These are phyloP conservation scores for Gelatoporia subvermispora DNA, from an alignment of 768 basidiomycete genomes.

Conservation along the genomic window DNA sequence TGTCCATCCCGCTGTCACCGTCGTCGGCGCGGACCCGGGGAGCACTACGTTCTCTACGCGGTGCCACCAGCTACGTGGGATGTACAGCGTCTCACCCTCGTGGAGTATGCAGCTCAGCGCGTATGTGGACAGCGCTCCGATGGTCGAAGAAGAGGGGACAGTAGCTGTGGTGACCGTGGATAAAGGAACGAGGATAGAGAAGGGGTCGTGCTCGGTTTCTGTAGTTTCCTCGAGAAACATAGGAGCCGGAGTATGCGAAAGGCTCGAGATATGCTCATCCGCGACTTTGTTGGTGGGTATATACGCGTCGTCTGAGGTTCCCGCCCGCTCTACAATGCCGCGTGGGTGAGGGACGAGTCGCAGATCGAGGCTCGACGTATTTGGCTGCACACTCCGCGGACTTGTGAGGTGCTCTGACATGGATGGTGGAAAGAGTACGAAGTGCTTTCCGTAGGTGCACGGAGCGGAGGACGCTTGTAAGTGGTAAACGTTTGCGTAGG, in stretches of 20 bases:
- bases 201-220: too few species aligned
- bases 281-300: too few species aligned
- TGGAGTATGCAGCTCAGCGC: constrained; percentile 14
- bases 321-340: neutral
- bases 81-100: constrained; percentile 21
- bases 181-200: too few species aligned
- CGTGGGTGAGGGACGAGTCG: neutral
- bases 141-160: too few species aligned
- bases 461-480: constrained; percentile 16
- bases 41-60: constrained; percentile 21
- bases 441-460: constrained; percentile 15
- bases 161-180: too few species aligned
- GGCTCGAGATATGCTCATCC: too few species aligned
- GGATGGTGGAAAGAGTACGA: constrained; percentile 17
- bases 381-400: constrained; percentile 3
- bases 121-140: neutral
- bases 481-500: constrained; percentile 21
- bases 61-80: constrained; percentile 23
- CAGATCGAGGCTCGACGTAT: constrained; percentile 12
- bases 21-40: neutral
- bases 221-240: constrained; percentile 4
- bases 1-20: constrained; percentile 13
- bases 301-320: too few species aligned
- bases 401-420: constrained; percentile 4
- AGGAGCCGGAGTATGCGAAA: constrained; percentile 1